Conservation (phyloP, 73 alveolate species). For the Tetrahymena borealis region DNA sequence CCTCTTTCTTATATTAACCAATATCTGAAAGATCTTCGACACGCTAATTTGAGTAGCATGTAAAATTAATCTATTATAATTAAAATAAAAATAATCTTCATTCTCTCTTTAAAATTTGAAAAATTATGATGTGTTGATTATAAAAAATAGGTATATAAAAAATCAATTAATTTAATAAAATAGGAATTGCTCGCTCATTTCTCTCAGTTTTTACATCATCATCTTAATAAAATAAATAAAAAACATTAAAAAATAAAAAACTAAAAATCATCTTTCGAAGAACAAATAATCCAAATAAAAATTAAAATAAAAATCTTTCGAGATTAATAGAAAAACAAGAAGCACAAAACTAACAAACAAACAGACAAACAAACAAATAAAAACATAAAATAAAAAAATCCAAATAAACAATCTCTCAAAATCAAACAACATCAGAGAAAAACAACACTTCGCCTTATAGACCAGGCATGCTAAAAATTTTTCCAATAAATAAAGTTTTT, state of each 20-base stretch:
- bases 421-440: not conserved
- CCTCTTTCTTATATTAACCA: not conserved
- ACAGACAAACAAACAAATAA: not conserved
- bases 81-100: not conserved
- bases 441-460: not conserved
- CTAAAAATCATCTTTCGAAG: not conserved
- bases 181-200: slow-evolving; percentile 1
- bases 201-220: slow-evolving; percentile 2
- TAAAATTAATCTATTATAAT: not conserved
- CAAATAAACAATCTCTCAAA: not conserved
- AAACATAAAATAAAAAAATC: not conserved
- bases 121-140: not conserved
- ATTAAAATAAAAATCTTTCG: not conserved
- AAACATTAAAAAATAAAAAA: not conserved
- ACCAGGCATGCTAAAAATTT: not conserved
- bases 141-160: not conserved
- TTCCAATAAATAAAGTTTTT: not conserved
- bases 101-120: not conserved
- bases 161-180: not conserved
- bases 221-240: not conserved
- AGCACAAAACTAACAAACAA: not conserved
- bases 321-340: not conserved
- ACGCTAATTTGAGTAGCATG: not conserved
- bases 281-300: not conserved
- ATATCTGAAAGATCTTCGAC: not conserved